phyloP scores from a whole-genome alignment of 108 stramenopile genomes.

The Cyclotella baltica region DNA sequence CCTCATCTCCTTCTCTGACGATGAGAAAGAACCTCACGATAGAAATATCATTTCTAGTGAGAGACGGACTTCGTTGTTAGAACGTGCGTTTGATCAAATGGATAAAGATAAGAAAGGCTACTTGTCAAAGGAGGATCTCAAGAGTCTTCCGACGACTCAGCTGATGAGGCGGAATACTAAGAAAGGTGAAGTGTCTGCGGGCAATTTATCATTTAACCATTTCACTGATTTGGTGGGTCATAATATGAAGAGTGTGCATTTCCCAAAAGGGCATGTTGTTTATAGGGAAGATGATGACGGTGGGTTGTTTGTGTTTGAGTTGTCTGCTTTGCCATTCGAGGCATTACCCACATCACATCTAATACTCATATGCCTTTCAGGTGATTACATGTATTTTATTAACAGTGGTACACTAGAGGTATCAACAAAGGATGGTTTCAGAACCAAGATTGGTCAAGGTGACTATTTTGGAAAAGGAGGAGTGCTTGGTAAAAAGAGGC shows the following conservation, averaged over 20 bases:
- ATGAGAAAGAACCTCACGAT: slow-evolving; percentile 26
- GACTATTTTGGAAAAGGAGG: slow-evolving; percentile 61
- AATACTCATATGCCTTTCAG: too few relatives aligned
- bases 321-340: too few relatives aligned
- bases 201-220: slow-evolving; percentile 43
- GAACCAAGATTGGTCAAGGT: slow-evolving; percentile 55
- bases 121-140: slow-evolving; percentile 52
- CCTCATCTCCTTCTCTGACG: slow-evolving; percentile 49
- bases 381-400: slow-evolving; percentile 87
- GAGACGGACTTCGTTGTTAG: slow-evolving; percentile 66
- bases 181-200: slow-evolving; percentile 33
- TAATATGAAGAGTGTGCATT: slow-evolving; percentile 58
- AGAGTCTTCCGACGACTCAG: slow-evolving; percentile 32
- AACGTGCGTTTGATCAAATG: slow-evolving; percentile 79
- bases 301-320: too few relatives aligned
- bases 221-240: slow-evolving; percentile 51
- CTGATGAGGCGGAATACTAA: slow-evolving; percentile 34
- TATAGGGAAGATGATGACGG: slow-evolving; percentile 84
- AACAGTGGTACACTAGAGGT: slow-evolving; percentile 84
- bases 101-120: slow-evolving; percentile 83
- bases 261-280: slow-evolving; percentile 80
- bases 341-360: too few relatives aligned
- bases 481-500: slow-evolving; percentile 34
- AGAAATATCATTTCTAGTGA: slow-evolving; percentile 23
- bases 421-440: slow-evolving; percentile 49